Evolutionary conservation across 2,329 filamentous ascomycete genomes (phyloP).

Genomic region (Aspergillus niger): DNA sequence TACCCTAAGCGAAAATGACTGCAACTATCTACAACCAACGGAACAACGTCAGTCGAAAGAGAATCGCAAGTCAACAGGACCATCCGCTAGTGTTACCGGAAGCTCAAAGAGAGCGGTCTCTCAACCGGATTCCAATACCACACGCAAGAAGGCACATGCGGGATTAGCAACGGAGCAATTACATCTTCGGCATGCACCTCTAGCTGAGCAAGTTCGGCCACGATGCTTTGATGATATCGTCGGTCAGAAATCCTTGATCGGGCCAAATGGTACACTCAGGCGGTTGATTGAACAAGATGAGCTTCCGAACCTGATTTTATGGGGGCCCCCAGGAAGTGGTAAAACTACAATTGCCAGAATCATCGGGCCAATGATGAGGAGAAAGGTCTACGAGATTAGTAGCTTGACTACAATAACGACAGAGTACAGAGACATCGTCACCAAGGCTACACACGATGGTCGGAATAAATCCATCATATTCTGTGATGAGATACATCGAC

Average conservation of each 20-base stretch:
- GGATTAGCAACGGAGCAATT: constrained; percentile 57
- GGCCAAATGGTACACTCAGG: constrained; percentile 77
- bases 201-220: constrained; percentile 93
- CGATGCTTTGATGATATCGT: constrained; percentile 79
- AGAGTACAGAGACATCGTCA: constrained; percentile 90
- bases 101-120: no score
- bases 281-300: constrained; percentile 81
- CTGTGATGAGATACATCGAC: constrained; percentile 94
- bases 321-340: constrained; percentile 56
- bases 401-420: constrained; percentile 83
- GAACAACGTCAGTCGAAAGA: constrained; percentile 8
- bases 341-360: constrained; percentile 79
- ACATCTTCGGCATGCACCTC: constrained; percentile 69
- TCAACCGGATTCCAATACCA: no score
- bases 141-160: not conserved
- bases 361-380: constrained; percentile 78
- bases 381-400: constrained; percentile 92
- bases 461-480: constrained; percentile 87
- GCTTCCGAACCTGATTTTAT: constrained; percentile 93
- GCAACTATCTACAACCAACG: constrained; percentile 48
- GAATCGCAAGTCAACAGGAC: no score
- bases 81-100: no score
- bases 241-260: constrained; percentile 83
- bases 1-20: constrained; percentile 54
- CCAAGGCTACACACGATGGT: constrained; percentile 77